These are phyloP conservation scores for Diplodia corticola DNA, from an alignment of 2,329 filamentous ascomycete species.

Conservation along the genomic window DNA sequence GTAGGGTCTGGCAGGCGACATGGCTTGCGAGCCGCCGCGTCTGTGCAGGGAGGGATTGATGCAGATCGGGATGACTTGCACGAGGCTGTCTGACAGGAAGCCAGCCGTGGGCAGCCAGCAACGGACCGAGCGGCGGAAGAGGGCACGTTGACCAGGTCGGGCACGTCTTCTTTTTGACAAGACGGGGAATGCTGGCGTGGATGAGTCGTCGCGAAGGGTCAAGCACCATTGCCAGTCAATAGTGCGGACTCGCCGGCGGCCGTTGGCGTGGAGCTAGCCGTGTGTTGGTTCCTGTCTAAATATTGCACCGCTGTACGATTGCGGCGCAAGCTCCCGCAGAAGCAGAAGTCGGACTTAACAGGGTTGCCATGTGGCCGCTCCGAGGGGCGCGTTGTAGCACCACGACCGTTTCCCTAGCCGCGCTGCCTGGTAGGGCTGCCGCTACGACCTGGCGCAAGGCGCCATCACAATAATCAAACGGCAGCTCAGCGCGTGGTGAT, in stretches of 20 bases:
- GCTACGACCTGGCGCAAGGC: conserved; percentile 10
- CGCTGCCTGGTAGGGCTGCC: conserved; percentile 16
- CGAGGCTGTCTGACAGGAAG: conserved; percentile 8
- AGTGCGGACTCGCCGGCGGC: conserved; percentile 7
- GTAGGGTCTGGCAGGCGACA: conserved; percentile 4
- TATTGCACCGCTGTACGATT: conserved; percentile 7
- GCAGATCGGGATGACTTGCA: conserved; percentile 23
- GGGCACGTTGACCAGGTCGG: not conserved
- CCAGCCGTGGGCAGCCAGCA: not conserved
- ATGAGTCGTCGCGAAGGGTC: conserved; percentile 4
- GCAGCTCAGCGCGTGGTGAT: conserved; percentile 3
- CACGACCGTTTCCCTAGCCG: conserved; percentile 16
- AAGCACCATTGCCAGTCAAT: not conserved
- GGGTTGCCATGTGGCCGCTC: conserved; percentile 20
- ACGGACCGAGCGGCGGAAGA: not conserved
- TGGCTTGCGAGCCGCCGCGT: conserved; percentile 11
- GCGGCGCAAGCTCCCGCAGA: conserved; percentile 18
- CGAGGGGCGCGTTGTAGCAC: conserved; percentile 2
- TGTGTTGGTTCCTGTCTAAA: conserved; percentile 8
- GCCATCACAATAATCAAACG: conserved; percentile 11
- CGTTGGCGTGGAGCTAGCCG: conserved; percentile 6
- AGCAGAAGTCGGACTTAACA: conserved; percentile 10
- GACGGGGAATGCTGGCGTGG: conserved; percentile 11
- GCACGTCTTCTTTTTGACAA: conserved; percentile 8
- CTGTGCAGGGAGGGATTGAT: conserved; percentile 20